phyloP scores from a whole-genome alignment of 2,329 filamentous ascomycete genomes.

The Truncatella angustata region DNA sequence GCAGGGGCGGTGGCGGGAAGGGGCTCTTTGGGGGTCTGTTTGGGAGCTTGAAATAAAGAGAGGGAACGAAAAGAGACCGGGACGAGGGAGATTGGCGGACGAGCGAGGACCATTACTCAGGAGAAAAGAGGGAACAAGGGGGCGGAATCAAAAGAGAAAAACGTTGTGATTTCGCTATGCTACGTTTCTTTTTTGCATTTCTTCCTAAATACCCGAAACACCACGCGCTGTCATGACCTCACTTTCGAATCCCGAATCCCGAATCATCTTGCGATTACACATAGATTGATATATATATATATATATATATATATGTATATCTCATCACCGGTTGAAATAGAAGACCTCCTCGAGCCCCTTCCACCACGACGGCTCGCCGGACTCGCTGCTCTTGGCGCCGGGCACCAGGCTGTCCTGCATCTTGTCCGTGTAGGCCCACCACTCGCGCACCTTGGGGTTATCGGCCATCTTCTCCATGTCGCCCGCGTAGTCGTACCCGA shows the following conservation, averaged over 20 bases:
- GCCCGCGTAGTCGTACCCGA: conserved; percentile 68
- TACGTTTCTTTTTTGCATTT: too few species aligned
- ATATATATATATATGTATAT: too few species aligned
- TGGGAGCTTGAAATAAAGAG: too few species aligned
- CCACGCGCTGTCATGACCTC: too few species aligned
- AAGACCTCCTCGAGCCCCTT: conserved; percentile 69
- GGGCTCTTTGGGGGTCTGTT: conserved; percentile 18
- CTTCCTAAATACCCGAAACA: too few species aligned
- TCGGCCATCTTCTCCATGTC: conserved; percentile 76
- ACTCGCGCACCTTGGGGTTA: conserved; percentile 71
- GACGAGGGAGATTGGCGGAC: too few species aligned
- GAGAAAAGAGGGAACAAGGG: not conserved
- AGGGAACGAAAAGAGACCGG: too few species aligned
- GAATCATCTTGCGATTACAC: too few species aligned
- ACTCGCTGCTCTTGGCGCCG: conserved; percentile 57
- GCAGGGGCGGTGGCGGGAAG: conserved; percentile 41
- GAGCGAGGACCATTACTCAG: not conserved
- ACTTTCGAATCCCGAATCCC: too few species aligned
- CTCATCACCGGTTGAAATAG: conserved; percentile 34
- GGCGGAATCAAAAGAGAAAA: not conserved
- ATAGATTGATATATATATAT: too few species aligned
- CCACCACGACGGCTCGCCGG: conserved; percentile 66
- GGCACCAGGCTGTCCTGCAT: conserved; percentile 66
- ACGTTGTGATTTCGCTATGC: not conserved
- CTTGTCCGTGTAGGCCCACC: conserved; percentile 78